phyloP scores from a whole-genome alignment of 768 basidiomycete species.

The Cystobasidium ongulense region DNA sequence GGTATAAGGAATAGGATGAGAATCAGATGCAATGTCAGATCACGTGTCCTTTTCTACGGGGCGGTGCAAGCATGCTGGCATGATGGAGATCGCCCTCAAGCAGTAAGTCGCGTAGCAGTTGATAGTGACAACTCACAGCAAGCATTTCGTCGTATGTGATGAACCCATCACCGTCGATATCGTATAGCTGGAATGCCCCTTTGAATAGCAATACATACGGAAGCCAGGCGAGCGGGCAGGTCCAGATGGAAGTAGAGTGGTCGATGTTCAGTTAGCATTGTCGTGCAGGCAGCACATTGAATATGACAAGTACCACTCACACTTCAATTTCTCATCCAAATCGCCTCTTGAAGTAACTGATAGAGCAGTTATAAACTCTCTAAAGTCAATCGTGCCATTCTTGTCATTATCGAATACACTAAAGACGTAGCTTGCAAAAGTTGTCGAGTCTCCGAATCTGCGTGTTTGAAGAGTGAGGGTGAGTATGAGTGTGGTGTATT shows the following conservation, averaged over 20 bases:
- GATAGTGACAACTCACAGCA: slow-evolving; percentile 23
- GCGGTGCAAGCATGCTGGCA: no score
- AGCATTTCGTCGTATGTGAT: slow-evolving; percentile 99
- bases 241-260: no score
- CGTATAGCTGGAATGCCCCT: slow-evolving; percentile 99
- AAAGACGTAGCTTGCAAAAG: slow-evolving; percentile 98
- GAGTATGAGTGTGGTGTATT: neutral
- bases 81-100: no score
- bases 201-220: no score
- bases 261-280: no score
- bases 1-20: neutral
- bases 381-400: slow-evolving; percentile 97
- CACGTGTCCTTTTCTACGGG: neutral
- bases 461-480: neutral
- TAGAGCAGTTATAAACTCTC: slow-evolving; percentile 96
- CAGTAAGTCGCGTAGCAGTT: no score
- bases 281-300: neutral
- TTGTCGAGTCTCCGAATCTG: slow-evolving; percentile 80
- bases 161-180: slow-evolving; percentile 94
- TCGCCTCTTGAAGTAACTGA: slow-evolving; percentile 87
- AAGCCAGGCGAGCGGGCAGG: no score
- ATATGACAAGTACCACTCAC: slow-evolving; percentile 52
- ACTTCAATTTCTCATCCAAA: slow-evolving; percentile 95
- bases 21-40: neutral
- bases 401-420: slow-evolving; percentile 71